Conservation (phyloP, 768 basidiomycete species). For the Fomitopsis serialis region DNA sequence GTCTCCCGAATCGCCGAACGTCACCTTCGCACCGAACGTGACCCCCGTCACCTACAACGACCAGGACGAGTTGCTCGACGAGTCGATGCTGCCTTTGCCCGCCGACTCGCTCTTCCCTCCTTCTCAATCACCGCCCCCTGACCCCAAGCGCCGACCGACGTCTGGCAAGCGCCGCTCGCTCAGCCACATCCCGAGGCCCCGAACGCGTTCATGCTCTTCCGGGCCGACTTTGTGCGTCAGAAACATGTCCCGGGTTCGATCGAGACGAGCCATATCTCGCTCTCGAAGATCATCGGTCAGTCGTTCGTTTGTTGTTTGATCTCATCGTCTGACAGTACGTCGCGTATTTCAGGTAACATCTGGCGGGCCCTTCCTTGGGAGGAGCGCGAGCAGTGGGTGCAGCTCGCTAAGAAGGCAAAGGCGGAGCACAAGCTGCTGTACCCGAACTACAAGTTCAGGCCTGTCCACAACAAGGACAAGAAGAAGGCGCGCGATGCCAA, state of each 20-base stretch:
- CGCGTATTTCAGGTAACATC: conserved; percentile 31
- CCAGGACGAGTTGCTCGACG: not conserved
- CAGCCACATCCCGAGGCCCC: conserved; percentile 72
- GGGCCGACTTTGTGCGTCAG: conserved; percentile 53
- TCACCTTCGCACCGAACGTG: conserved; percentile 61
- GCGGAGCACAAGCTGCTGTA: conserved; percentile 64
- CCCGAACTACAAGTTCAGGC: conserved; percentile 54
- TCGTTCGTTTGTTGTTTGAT: not conserved
- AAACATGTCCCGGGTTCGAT: conserved; percentile 47
- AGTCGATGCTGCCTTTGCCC: conserved; percentile 17
- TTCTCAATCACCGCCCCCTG: conserved; percentile 33
- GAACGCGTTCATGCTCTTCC: conserved; percentile 85
- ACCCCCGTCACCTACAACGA: conserved; percentile 48
- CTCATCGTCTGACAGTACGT: not conserved
- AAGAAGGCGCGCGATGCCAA: conserved; percentile 26
- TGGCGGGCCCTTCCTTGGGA: conserved; percentile 69
- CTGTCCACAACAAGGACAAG: conserved; percentile 43
- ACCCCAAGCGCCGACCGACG: conserved; percentile 38
- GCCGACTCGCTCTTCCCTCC: conserved; percentile 50
- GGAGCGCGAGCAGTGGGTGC: conserved; percentile 71
- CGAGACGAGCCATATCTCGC: conserved; percentile 43
- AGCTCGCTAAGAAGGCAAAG: conserved; percentile 67
- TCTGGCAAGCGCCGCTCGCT: conserved; percentile 64
- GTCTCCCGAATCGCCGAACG: conserved; percentile 36
- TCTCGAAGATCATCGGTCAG: conserved; percentile 40